These are phyloP conservation scores for Aspergillus pseudoglaucus DNA, from an alignment of 2,329 filamentous ascomycete species.

Conservation along the genomic window DNA sequence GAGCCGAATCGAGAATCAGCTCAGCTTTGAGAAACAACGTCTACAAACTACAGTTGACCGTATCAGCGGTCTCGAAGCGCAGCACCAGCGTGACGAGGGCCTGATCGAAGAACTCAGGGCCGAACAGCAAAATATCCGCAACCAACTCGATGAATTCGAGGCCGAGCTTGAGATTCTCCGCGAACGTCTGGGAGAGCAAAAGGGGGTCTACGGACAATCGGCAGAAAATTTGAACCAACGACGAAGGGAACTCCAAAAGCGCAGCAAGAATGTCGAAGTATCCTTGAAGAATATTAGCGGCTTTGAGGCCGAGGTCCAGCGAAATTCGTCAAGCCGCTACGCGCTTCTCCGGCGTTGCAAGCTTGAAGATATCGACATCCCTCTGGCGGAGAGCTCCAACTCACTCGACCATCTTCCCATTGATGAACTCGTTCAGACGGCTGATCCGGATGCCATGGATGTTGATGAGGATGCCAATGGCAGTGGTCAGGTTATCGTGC, in stretches of 20 bases:
- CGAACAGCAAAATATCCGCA: constrained; percentile 69
- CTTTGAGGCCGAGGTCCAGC: constrained; percentile 80
- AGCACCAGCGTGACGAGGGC: constrained; percentile 59
- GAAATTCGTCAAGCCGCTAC: constrained; percentile 77
- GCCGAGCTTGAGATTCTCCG: constrained; percentile 71
- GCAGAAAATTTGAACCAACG: constrained; percentile 71
- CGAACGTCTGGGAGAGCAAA: constrained; percentile 64
- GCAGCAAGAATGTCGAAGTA: constrained; percentile 74
- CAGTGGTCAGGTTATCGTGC: constrained; percentile 48
- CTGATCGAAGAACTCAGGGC: constrained; percentile 64
- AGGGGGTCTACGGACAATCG: constrained; percentile 60
- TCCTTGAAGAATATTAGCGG: constrained; percentile 66
- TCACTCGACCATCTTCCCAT: constrained; percentile 76
- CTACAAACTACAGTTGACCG: constrained; percentile 64
- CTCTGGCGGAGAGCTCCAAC: constrained; percentile 64
- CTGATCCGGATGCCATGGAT: constrained; percentile 86
- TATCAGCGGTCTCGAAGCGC: constrained; percentile 60
- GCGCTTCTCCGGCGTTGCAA: constrained; percentile 80
- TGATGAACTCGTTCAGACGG: constrained; percentile 66
- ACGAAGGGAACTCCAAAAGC: constrained; percentile 72
- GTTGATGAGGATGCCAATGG: constrained; percentile 63
- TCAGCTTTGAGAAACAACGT: constrained; percentile 62
- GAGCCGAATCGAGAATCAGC: constrained; percentile 54
- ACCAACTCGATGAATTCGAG: constrained; percentile 63
- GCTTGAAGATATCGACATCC: constrained; percentile 85